Evolutionary conservation across 2,329 filamentous ascomycete species (phyloP).

Genomic region (Phoma sp.): DNA sequence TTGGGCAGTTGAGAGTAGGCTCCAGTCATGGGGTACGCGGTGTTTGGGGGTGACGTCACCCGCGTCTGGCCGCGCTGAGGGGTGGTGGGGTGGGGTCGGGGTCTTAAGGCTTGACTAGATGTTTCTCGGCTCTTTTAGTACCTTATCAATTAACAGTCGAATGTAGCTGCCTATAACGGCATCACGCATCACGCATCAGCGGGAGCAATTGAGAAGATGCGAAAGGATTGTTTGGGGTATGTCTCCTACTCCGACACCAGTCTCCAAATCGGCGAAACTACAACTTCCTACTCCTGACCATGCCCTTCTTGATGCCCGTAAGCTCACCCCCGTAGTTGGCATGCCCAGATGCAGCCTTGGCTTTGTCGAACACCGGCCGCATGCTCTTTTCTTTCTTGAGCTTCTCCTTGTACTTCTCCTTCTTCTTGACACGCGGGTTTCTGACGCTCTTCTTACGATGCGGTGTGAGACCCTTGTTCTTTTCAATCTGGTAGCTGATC

Average conservation of each 20-base stretch:
- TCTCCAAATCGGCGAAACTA: conserved; percentile 49
- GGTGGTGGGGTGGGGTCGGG: conserved; percentile 17
- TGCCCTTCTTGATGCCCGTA: conserved; percentile 91
- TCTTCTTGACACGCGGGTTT: conserved; percentile 97
- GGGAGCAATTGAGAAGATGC: not conserved
- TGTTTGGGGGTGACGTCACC: conserved; percentile 30
- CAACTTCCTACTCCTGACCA: conserved; percentile 94
- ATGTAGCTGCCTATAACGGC: too few species aligned
- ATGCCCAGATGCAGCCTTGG: conserved; percentile 73
- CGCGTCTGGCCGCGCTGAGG: conserved; percentile 21
- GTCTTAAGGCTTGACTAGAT: not conserved
- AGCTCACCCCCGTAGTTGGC: conserved; percentile 79
- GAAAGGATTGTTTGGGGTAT: conserved; percentile 1
- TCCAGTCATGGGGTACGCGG: conserved; percentile 15
- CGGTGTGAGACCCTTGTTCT: conserved; percentile 94
- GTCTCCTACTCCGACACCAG: not conserved
- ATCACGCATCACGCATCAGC: too few species aligned
- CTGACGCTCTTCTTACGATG: conserved; percentile 91
- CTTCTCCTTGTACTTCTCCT: conserved; percentile 94
- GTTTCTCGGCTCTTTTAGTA: too few species aligned
- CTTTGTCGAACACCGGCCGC: conserved; percentile 81
- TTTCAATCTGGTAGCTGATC: conserved; percentile 92
- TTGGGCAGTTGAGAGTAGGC: conserved; percentile 22
- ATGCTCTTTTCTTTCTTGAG: conserved; percentile 95
- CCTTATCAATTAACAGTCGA: too few species aligned